Evolutionary conservation across 164 flowering plant species (phyloP), one percentile per base, ranked within the genome.

Genomic region (Hamamelis virginiana): DNA sequence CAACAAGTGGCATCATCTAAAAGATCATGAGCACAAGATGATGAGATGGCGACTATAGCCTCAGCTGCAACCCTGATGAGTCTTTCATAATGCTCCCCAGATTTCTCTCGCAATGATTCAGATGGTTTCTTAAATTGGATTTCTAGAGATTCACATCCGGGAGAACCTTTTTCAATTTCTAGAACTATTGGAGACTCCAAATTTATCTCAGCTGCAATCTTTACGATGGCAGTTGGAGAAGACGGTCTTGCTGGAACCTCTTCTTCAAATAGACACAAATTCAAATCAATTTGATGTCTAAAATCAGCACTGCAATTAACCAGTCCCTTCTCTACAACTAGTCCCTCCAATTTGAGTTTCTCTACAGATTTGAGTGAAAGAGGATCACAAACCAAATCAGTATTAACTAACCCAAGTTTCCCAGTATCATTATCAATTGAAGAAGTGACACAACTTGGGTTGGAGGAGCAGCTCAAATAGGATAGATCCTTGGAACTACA

Each of bases 21-120:
- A 61, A 19, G 51, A 57, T 68, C 27, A 45, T 38, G 62, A 10
- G 28, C 44, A 1, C 27, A 13, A 43, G 75, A 75, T 51, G 76
- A 62, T 45, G 96, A 85, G 61, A 91, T 83, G 71, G 77, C 62
- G 16, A 87, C 66, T 38, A 91, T 64, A 60, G 88, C 84, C 72
- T 86, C 91, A 26, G 88, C 90, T 22, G 89, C 95, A 16, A 51
- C 19, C 64, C 70, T 76, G 14, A 53, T 68, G 57, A 71, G 67
- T 69, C 69, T 77, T 44, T 70, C 76, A 19, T 63, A 44, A 11
- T 67, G 33, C 21, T 66, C 67, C 11, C 51, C 65, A 19, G 46
- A 22, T 33, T 66, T 65, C 19, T 66, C 61, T 48, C 23, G 48
- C 33, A 69, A 62, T 9, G 61, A 57, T n/a, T 73, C 41, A 38